phyloP scores from a whole-genome alignment of 2,329 filamentous ascomycete genomes.

The Fusarium hainanense region DNA sequence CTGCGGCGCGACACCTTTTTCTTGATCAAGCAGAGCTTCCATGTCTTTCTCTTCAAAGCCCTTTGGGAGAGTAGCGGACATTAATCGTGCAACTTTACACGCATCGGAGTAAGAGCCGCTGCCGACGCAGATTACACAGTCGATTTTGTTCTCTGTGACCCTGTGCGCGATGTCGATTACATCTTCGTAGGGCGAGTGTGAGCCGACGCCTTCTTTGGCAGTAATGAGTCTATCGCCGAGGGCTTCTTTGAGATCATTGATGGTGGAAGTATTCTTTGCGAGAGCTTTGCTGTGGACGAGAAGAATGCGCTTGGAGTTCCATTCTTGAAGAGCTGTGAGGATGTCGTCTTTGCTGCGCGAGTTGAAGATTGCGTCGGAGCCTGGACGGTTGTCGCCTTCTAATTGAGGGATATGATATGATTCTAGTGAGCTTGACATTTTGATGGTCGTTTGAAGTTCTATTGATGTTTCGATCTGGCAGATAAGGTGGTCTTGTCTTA shows the following conservation, averaged over 20 bases:
- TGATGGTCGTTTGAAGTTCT: background rate
- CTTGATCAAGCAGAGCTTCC: constrained; percentile 11
- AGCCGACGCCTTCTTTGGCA: constrained; percentile 15
- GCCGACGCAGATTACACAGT: constrained; percentile 2
- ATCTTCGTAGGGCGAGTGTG: constrained; percentile 12
- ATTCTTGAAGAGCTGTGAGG: background rate
- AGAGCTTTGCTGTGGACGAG: constrained; percentile 20
- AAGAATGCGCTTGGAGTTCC: background rate
- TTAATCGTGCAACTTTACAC: constrained; percentile 16
- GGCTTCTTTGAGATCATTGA: background rate
- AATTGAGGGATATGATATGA: constrained; percentile 14
- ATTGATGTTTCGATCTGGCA: background rate
- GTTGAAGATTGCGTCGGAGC: constrained; percentile 20
- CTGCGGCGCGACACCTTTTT: constrained; percentile 2
- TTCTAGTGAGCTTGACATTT: background rate
- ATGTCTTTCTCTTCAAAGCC: constrained; percentile 10
- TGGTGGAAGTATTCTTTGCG: background rate
- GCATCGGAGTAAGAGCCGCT: constrained; percentile 24
- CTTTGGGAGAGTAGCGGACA: background rate
- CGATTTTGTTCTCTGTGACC: background rate
- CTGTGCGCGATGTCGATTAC: constrained; percentile 12
- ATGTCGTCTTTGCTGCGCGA: constrained; percentile 14
- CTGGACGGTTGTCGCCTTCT: constrained; percentile 6
- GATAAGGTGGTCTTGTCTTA: background rate
- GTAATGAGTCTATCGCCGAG: background rate